Percentiles rank a stretch among this genome's conserved stretches.
Conservation (phyloP, 2,329 filamentous ascomycete genomes). For the Pseudocercospora fijiensis region DNA sequence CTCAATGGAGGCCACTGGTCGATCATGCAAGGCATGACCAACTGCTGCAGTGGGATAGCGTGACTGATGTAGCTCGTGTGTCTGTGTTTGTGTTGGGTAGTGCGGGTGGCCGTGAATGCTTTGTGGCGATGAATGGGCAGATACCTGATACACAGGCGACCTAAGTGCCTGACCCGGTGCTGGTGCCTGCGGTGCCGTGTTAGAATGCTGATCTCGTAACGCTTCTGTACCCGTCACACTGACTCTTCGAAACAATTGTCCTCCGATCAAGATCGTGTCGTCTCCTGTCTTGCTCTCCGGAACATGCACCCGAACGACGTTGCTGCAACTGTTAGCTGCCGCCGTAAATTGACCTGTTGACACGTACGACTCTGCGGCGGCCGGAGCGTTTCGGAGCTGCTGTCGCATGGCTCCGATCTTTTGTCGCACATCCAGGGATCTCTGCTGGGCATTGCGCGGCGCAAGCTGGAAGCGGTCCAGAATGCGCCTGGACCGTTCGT, state of each 20-base stretch:
- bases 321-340: slow-evolving; percentile 14
- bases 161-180: not conserved
- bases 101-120: slow-evolving; percentile 5
- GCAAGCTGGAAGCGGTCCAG: slow-evolving; percentile 23
- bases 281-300: slow-evolving; percentile 14
- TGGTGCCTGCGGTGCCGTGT: slow-evolving; percentile 9
- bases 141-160: slow-evolving; percentile 12
- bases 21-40: slow-evolving; percentile 17
- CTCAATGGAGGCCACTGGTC: slow-evolving; percentile 30
- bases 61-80: slow-evolving; percentile 3
- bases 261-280: slow-evolving; percentile 19
- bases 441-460: slow-evolving; percentile 18
- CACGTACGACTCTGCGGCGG: slow-evolving; percentile 13
- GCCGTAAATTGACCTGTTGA: not conserved
- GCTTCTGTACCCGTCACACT: not conserved
- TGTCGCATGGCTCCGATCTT: slow-evolving; percentile 25
- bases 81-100: not conserved
- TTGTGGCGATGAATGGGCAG: slow-evolving; percentile 9
- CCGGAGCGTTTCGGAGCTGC: slow-evolving; percentile 23
- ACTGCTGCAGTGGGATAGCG: slow-evolving; percentile 8
- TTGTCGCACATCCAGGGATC: slow-evolving; percentile 22
- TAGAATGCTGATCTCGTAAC: not conserved
- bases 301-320: slow-evolving; percentile 22
- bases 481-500: slow-evolving; percentile 27
- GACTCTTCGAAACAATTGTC: slow-evolving; percentile 18